Evolutionary conservation across 306 rosid genomes (phyloP).

Genomic region (Sesbania bispinosa): DNA sequence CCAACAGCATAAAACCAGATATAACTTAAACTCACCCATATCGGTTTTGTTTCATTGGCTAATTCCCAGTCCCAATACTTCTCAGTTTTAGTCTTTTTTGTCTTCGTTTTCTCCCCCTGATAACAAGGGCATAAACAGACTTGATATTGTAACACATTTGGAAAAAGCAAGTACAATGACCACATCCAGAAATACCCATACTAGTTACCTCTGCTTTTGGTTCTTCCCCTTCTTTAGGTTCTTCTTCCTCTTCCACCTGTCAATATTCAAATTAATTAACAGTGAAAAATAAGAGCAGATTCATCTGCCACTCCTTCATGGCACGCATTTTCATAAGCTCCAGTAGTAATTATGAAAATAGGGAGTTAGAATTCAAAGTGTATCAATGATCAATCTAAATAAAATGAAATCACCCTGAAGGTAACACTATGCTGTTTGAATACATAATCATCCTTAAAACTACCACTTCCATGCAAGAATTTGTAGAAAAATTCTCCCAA

Average conservation of each 20-base stretch:
- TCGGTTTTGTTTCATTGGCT: constrained; percentile 91
- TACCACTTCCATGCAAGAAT: background rate
- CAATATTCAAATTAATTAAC: constrained; percentile 15
- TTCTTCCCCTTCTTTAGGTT: constrained; percentile 92
- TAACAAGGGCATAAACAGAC: constrained; percentile 16
- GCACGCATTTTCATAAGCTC: background rate
- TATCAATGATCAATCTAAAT: background rate
- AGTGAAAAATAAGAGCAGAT: background rate
- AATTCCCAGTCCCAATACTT: constrained; percentile 99
- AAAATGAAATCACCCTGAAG: background rate
- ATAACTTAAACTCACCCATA: constrained; percentile 76
- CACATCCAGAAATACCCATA: background rate
- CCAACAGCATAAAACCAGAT: constrained; percentile 7
- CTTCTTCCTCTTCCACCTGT: constrained; percentile 99
- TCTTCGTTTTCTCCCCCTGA: constrained; percentile 77
- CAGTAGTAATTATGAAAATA: background rate
- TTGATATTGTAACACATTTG: background rate
- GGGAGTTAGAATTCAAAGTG: background rate
- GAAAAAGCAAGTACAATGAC: constrained; percentile 1
- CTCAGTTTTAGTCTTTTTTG: constrained; percentile 75
- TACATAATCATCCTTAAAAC: background rate
- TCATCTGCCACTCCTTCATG: background rate
- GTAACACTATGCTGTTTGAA: background rate
- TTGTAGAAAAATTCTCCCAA: background rate
- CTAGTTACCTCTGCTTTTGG: constrained; percentile 62